Evolutionary conservation across 768 basidiomycete species (phyloP).

Genomic region (Saitozyma sp.): DNA sequence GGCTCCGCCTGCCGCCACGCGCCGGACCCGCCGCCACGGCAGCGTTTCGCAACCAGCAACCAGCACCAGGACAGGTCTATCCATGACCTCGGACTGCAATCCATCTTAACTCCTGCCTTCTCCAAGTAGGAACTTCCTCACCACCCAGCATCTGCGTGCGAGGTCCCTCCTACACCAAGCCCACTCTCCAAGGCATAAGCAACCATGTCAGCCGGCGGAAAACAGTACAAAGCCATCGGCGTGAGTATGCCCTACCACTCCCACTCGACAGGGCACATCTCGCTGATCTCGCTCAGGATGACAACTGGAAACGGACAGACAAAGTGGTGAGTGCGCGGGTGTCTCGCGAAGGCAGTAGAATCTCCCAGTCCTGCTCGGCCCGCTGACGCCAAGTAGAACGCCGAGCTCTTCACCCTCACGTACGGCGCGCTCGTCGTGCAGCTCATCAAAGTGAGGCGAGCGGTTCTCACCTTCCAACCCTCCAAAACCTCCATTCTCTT

Average conservation of each 20-base stretch:
- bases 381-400: constrained; percentile 63
- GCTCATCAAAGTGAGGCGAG: constrained; percentile 67
- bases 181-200: not conserved
- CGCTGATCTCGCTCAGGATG: constrained; percentile 59
- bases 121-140: no score
- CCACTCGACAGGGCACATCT: not conserved
- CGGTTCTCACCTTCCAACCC: not conserved
- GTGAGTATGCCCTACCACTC: constrained; percentile 23
- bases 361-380: not conserved
- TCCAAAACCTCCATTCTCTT: not conserved
- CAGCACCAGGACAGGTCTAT: no score
- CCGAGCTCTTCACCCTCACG: constrained; percentile 93
- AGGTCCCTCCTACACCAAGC: no score
- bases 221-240: constrained; percentile 54
- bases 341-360: no score
- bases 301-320: constrained; percentile 94
- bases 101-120: no score
- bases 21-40: no score
- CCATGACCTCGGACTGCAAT: no score
- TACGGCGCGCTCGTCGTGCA: constrained; percentile 98
- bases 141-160: no score
- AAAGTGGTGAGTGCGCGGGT: constrained; percentile 81
- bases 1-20: no score
- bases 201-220: constrained; percentile 36
- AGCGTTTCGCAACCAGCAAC: no score